A percentile compares a stretch with the other conserved stretches of the same genome.
These are phyloP conservation scores for Vaucheria bursata DNA, from an alignment of 352 stramenopile genomes.

Conservation along the genomic window DNA sequence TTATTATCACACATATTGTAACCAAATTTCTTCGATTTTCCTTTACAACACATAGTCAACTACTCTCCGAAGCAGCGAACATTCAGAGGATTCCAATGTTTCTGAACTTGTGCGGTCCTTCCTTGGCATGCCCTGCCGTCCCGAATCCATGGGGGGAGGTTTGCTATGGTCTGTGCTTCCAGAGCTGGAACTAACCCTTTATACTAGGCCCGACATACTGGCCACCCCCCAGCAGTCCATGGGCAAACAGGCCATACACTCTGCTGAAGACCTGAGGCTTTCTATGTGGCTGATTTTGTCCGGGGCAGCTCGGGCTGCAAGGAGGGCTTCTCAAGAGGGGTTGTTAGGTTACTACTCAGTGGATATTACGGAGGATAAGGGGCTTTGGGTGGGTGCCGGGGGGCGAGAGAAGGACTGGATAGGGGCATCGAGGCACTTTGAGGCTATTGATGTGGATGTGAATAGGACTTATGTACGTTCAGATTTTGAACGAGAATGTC, in stretches of 20 bases:
- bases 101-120: slow-evolving; percentile 31
- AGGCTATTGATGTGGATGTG: slow-evolving; percentile 36
- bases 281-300: slow-evolving; percentile 41
- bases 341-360: background rate
- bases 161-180: slow-evolving; percentile 13
- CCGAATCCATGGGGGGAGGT: slow-evolving; percentile 2
- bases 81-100: slow-evolving; percentile 10
- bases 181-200: slow-evolving; percentile 20
- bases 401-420: slow-evolving; percentile 11
- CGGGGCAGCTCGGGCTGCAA: slow-evolving; percentile 28
- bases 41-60: too few relatives aligned
- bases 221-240: too few relatives aligned
- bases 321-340: background rate
- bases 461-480: slow-evolving; percentile 40
- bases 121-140: slow-evolving; percentile 31
- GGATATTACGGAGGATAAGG: background rate
- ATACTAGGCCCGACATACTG: background rate
- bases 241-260: background rate
- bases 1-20: too few relatives aligned
- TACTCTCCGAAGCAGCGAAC: background rate
- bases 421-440: slow-evolving; percentile 11
- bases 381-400: background rate
- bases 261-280: slow-evolving; percentile 15
- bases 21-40: too few relatives aligned
- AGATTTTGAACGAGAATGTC: slow-evolving; percentile 26